A percentile compares a stretch with the other conserved stretches of the same genome.
Evolutionary conservation across 1,139 yeast genomes (phyloP).

Genomic region (Meyerozyma athensensis): DNA sequence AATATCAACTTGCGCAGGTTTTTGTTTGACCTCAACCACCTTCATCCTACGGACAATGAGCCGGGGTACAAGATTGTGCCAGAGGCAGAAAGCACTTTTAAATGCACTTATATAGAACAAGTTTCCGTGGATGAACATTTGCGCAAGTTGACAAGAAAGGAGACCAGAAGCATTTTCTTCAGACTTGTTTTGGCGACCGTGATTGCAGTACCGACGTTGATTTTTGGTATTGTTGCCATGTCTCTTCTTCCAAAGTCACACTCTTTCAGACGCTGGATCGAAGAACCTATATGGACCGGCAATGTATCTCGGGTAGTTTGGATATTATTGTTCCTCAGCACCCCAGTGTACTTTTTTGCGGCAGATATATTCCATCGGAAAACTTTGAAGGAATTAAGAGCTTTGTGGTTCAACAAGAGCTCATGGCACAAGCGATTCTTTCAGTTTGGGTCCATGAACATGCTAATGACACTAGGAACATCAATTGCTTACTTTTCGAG

Average conservation of each 20-base stretch:
- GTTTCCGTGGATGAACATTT: slow-evolving; percentile 63
- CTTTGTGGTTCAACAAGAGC: slow-evolving; percentile 54
- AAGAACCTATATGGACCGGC: slow-evolving; percentile 61
- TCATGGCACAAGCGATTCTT: slow-evolving; percentile 54
- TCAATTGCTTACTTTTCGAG: slow-evolving; percentile 68
- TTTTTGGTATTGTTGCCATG: slow-evolving; percentile 68
- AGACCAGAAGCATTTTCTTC: slow-evolving; percentile 40
- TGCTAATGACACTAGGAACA: slow-evolving; percentile 69
- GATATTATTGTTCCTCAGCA: slow-evolving; percentile 59
- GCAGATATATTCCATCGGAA: slow-evolving; percentile 70
- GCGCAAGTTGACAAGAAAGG: slow-evolving; percentile 44
- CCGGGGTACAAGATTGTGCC: slow-evolving; percentile 19
- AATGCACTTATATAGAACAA: slow-evolving; percentile 52
- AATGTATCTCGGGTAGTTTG: slow-evolving; percentile 60
- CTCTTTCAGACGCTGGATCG: slow-evolving; percentile 48
- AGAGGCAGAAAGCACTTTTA: slow-evolving; percentile 32
- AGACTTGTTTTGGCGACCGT: slow-evolving; percentile 48
- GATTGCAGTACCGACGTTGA: slow-evolving; percentile 64
- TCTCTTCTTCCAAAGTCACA: slow-evolving; percentile 46
- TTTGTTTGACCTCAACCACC: slow-evolving; percentile 42
- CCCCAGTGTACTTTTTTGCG: slow-evolving; percentile 72
- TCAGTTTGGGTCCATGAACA: slow-evolving; percentile 73
- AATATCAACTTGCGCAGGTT: slow-evolving; percentile 49
- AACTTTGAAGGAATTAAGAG: slow-evolving; percentile 54
- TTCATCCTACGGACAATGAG: slow-evolving; percentile 25